Base-by-base conservation (phyloP, 192 early-diverging fungal genomes). In the Rhizoclosmatium sp. region DNA sequence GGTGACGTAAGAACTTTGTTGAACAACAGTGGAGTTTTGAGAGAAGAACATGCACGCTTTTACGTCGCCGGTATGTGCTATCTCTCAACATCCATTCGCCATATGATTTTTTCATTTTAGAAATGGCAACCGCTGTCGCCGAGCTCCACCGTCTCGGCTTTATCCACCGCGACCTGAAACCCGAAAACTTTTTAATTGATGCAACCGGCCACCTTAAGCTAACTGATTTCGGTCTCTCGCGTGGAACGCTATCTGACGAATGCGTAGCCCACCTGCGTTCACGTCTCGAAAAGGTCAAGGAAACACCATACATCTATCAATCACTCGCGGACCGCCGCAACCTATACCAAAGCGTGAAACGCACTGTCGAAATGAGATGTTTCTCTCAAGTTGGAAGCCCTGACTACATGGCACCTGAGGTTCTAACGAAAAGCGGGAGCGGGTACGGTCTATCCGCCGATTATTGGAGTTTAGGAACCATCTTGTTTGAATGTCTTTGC, bases 351-450 rank as follows among this genome's bases (percentile, higher is more conserved):
- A 76, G 84, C 4, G 69, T 87, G 16, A 70, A 83, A 23, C 12
- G 71, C 56, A 69, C 19, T 59, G 84, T 83, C 14, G 84, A 80
- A 3, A 86, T 84, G 81, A 71, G 82, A 71, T 94, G 91, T 2
- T 95, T 90, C 78, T 94, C 93, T 0, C 89, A 96, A 59, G 96
- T 97, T 5, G 96, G 96, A 5, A 92, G 91, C 45, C 94, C 95
- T 48, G 95, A 97, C 83, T 97, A 97, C 89, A 97, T 97, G 95
- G 95, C 95, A 5, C 93, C 94, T 7, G 96, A 97, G 81, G 91
- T 96, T 23, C 85, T 97, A 46, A 85, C 81, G 68, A 87, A 87
- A 12, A 69, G 74, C 42, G 76, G 73, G 39, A 66, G 46, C 19
- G 92, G 92, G 54, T 93, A 94, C 78, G 92, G 89, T 75, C 83